These are phyloP conservation scores for Chytriomyces sp. DNA, from an alignment of 192 early-diverging fungal genomes.

Conservation along the genomic window DNA sequence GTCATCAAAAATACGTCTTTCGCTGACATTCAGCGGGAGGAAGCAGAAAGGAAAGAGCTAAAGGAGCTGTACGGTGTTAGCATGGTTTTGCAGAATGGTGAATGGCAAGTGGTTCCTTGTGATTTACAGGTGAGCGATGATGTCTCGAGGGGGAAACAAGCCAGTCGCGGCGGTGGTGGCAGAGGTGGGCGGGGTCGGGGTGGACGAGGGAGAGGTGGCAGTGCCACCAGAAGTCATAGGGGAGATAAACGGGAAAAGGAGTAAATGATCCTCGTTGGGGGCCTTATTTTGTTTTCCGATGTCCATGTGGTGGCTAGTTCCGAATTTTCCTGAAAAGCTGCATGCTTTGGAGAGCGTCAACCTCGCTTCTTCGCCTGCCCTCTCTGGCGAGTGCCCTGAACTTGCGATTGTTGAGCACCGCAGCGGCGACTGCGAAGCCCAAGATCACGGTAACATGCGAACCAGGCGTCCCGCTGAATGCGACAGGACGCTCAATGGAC, in stretches of 20 bases:
- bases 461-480: not conserved
- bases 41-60: conserved; percentile 39
- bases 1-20: conserved; percentile 29
- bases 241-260: not conserved
- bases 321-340: too few species aligned
- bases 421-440: not conserved
- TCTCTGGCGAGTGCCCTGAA: too few species aligned
- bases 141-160: conserved; percentile 1
- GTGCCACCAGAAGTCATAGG: not conserved
- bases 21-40: conserved; percentile 43
- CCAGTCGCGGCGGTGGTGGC: not conserved
- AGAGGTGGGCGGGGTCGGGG: not conserved
- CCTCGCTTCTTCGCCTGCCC: too few species aligned
- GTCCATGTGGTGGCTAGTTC: too few species aligned
- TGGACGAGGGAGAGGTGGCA: not conserved
- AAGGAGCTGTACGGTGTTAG: conserved; percentile 36
- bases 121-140: not conserved
- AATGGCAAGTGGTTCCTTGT: conserved; percentile 32
- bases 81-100: conserved; percentile 29
- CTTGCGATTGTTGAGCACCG: too few species aligned
- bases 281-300: too few species aligned
- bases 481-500: too few species aligned
- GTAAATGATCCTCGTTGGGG: too few species aligned
- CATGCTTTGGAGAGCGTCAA: too few species aligned
- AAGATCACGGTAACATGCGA: not conserved